These are phyloP conservation scores for Citrus sp. DNA, from an alignment of 345 rosid species.

Conservation along the genomic window DNA sequence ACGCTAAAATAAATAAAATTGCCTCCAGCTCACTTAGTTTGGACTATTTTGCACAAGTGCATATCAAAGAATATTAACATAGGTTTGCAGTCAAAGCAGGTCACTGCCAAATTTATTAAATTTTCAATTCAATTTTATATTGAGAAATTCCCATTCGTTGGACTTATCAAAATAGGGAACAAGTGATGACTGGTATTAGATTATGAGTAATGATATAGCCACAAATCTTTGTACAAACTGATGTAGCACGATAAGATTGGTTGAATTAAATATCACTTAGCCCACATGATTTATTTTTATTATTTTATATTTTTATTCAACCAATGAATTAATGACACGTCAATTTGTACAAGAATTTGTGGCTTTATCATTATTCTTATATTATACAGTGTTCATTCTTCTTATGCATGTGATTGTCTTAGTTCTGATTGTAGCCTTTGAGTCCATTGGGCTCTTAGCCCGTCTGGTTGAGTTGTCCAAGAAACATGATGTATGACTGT, in stretches of 20 bases:
- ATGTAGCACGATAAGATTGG: too few relatives aligned
- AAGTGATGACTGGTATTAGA: too few relatives aligned
- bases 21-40: neutral
- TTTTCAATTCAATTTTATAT: too few relatives aligned
- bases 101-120: neutral
- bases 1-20: neutral
- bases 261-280: too few relatives aligned
- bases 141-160: neutral
- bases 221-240: accelerated
- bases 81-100: neutral
- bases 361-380: too few relatives aligned
- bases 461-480: neutral
- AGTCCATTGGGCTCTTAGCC: neutral
- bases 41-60: neutral
- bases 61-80: neutral
- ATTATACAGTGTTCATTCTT: too few relatives aligned
- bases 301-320: too few relatives aligned
- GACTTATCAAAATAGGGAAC: neutral
- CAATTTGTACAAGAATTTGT: too few relatives aligned
- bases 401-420: too few relatives aligned
- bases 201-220: too few relatives aligned
- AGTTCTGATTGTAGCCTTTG: neutral
- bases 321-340: too few relatives aligned
- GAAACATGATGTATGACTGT: neutral
- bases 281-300: too few relatives aligned